Evolutionary conservation across 495 filamentous ascomycete species (phyloP).

Genomic region (Lepidopterella palustris): DNA sequence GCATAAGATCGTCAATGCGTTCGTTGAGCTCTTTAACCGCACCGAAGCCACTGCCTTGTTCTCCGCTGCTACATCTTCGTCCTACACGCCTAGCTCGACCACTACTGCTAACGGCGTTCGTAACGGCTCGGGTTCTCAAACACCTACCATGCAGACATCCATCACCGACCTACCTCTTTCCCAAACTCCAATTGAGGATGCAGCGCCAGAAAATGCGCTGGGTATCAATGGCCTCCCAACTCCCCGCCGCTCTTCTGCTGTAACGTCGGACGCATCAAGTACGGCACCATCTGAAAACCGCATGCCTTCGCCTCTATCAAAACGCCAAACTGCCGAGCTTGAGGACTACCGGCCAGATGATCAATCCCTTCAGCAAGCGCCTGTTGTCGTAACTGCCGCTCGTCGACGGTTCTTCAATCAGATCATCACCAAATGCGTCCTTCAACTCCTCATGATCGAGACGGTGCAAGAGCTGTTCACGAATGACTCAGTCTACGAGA

Average conservation of each 20-base stretch:
- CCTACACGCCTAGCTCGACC: constrained; percentile 25
- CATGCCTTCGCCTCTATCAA: constrained; percentile 28
- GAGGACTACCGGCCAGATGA: constrained; percentile 79
- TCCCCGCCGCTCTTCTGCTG: constrained; percentile 24
- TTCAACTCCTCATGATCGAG: constrained; percentile 98
- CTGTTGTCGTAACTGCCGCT: constrained; percentile 83
- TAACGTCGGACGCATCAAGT: constrained; percentile 14
- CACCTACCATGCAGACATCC: constrained; percentile 24
- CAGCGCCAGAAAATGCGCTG: constrained; percentile 30
- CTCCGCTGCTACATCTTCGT: constrained; percentile 62
- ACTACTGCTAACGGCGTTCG: constrained; percentile 9
- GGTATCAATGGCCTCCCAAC: constrained; percentile 36
- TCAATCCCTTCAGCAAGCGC: constrained; percentile 69
- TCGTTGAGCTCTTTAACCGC: constrained; percentile 88
- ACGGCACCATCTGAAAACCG: constrained; percentile 8
- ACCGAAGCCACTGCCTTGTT: constrained; percentile 94
- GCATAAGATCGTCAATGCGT: constrained; percentile 87
- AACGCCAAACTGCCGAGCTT: constrained; percentile 46
- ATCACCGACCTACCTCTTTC: constrained; percentile 21
- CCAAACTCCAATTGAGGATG: constrained; percentile 26
- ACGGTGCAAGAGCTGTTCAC: constrained; percentile 98
- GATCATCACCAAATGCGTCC: constrained; percentile 97
- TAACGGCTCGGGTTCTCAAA: constrained; percentile 13
- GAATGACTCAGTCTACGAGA: constrained; percentile 87
- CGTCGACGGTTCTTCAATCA: constrained; percentile 97